Base-by-base conservation (phyloP, 2,329 filamentous ascomycete genomes). In the Chaetomium sp. region DNA sequence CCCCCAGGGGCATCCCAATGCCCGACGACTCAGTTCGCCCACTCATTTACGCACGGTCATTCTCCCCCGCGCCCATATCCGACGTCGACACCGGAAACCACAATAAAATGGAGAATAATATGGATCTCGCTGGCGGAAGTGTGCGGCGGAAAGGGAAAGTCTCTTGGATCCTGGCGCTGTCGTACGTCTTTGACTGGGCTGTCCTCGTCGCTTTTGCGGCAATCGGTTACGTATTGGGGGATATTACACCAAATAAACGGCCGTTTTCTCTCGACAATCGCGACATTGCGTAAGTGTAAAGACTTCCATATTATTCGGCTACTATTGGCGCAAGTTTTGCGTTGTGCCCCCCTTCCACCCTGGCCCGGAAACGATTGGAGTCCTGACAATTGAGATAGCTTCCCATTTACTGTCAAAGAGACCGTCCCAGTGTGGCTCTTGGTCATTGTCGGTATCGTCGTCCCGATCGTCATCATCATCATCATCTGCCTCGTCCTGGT, bases 171-270 rank as follows among this genome's bases (percentile, higher is more conserved):
- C 70, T 90, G 42, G 67, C 86, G 43, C 65, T 81, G 8, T 87
- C 86, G 4, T 91, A 91, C 68, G 71, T 85, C 48, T 72, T 88
- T 56, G 88, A 92, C 72, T 92, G 88, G 88, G 67, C 87, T 47
- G 75, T 88, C 56, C 79, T 88, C 56, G 71, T 86, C 41, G 76
- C 70, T 14, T 79, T 83, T 27, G 82, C 78, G 33, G 77, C 75
- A 11, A 72, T 87, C 40, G 85, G 84, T 54, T 79, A 74, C 54
- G 76, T 77, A 6, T 78, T 89, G 62, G 80, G 80, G 57, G 73
- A 74, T 46, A 72, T 85, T 51, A 74, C 77, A 0, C 87, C 88
- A 0, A 88, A 85, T 65, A 82, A 83, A 63, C 78, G 85, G 38
- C 84, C 85, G 0, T 92, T 94, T 69, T 85, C 82, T 37, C 78